Evolutionary conservation across 768 basidiomycete genomes (phyloP).

Genomic region (Boletus rufocinnamomeus): DNA sequence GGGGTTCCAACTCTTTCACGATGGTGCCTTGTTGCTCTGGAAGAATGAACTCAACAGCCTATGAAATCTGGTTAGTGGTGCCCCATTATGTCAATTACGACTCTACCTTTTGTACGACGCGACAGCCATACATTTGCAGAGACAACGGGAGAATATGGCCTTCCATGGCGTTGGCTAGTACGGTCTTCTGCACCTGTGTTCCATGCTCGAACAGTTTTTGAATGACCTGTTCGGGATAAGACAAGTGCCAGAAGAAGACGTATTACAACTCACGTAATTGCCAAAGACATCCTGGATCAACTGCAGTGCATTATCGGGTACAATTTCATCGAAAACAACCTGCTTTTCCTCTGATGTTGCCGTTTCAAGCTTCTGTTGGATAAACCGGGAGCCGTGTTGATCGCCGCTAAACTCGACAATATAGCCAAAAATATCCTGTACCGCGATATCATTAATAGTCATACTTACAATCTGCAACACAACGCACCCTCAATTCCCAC

Average conservation of each 20-base stretch:
- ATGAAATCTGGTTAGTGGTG: conserved; percentile 13
- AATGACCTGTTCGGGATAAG: conserved; percentile 60
- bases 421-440: conserved; percentile 82
- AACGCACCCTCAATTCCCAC: conserved; percentile 78
- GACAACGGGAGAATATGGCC: conserved; percentile 75
- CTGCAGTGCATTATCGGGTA: conserved; percentile 69
- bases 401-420: conserved; percentile 92
- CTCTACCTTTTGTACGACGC: conserved; percentile 88
- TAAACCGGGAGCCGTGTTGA: conserved; percentile 97
- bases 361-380: conserved; percentile 82
- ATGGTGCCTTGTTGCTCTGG: conserved; percentile 77
- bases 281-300: conserved; percentile 94
- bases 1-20: conserved; percentile 75
- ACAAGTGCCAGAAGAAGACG: neutral
- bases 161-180: conserved; percentile 72
- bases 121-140: conserved; percentile 93
- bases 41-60: conserved; percentile 84
- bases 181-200: conserved; percentile 68
- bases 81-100: conserved; percentile 1
- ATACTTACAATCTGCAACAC: conserved; percentile 2
- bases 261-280: conserved; percentile 72
- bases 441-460: conserved; percentile 6
- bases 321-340: conserved; percentile 82
- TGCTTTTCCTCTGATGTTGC: conserved; percentile 81
- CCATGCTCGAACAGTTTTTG: conserved; percentile 94